Base-by-base conservation (phyloP, 108 stramenopile genomes). In the Parmales sp. region DNA sequence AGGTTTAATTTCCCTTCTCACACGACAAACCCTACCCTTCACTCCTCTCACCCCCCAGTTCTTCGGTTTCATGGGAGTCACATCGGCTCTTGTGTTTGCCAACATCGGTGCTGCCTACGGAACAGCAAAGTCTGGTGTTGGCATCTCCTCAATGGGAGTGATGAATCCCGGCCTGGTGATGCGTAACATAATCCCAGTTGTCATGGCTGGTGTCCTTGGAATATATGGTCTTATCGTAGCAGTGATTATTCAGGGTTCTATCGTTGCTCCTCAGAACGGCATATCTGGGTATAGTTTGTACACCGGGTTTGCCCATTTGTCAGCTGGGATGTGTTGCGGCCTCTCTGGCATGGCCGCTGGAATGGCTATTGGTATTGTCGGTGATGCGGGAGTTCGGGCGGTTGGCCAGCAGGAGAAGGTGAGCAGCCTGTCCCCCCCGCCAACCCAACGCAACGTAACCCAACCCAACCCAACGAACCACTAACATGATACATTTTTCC, bases 201-300 rank as follows among this genome's bases (percentile, higher is more conserved):
- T 99, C 78, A 96, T 99, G 96, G 98, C 98, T 65, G 98, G 98
- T 83, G 95, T 99, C 46, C 83, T 99, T 69, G 96, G 98, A 70
- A 99, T 99, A 72, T 99, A 99, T 84, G 98, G 98, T 50, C 86
- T 99, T 31, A 99, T 99, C 72, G 96, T 99, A 22, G 95, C 95
- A 31, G 98, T 96, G 26, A 96, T 99, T 74, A 86, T 99, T 34
- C 87, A 88, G 68, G 89, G 89, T 66, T 88, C 89, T 11, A 94
- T 90, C 70, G 81, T 80, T n/a, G 73, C 79, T 0, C 89, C 88
- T 45, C 80, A 87, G 68, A 75, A 83, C 69, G 45, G 78, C 51
- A 45, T 87, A 18, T 76, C 75, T 66, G 73, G 79, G 74, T 99
- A 96, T 84, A 83, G 83, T 25, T 72, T 91, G 45, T 96, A 90